A percentile compares a stretch with the other conserved stretches of the same genome.
phyloP scores from a whole-genome alignment of 148 eudicot genomes.

The Talinum fruticosum region DNA sequence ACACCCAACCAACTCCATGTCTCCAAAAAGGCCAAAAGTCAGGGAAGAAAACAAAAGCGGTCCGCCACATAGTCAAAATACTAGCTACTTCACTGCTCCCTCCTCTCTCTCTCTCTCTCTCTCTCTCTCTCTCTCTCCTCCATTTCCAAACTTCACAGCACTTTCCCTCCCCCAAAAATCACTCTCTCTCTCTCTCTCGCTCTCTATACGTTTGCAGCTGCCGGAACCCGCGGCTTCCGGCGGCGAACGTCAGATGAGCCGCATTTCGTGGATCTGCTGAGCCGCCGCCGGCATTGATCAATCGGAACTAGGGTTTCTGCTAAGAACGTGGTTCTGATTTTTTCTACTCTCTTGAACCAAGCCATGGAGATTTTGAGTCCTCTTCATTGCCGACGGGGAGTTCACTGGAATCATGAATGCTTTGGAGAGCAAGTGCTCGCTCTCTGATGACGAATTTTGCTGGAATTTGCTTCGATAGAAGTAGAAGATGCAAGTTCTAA shows the following conservation, averaged over 20 bases:
- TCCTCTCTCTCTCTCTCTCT: constrained; percentile 2
- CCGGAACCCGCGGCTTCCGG: not conserved
- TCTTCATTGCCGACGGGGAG: not conserved
- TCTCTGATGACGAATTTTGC: not conserved
- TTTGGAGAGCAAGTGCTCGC: constrained; percentile 1
- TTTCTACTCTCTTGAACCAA: not conserved
- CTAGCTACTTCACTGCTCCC: not conserved
- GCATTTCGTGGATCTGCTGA: constrained; percentile 17
- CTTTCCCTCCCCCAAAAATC: not conserved
- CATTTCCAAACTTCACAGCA: not conserved
- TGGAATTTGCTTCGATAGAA: not conserved
- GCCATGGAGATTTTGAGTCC: constrained; percentile 4
- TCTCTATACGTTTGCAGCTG: not conserved
- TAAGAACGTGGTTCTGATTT: not conserved
- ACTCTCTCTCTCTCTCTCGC: not conserved
- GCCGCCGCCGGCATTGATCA: constrained; percentile 1
- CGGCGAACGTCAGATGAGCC: constrained; percentile 10
- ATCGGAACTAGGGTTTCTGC: constrained; percentile 12
- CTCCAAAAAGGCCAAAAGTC: too few species aligned
- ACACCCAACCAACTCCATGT: too few species aligned
- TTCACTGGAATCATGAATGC: not conserved
- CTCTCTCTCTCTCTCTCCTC: constrained; percentile 7
- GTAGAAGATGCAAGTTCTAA: constrained; percentile 23
- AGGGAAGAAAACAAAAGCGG: too few species aligned
- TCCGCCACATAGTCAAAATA: not conserved